Evolutionary conservation across 495 filamentous ascomycete genomes (phyloP).

Genomic region (Jackrogersella minutella): DNA sequence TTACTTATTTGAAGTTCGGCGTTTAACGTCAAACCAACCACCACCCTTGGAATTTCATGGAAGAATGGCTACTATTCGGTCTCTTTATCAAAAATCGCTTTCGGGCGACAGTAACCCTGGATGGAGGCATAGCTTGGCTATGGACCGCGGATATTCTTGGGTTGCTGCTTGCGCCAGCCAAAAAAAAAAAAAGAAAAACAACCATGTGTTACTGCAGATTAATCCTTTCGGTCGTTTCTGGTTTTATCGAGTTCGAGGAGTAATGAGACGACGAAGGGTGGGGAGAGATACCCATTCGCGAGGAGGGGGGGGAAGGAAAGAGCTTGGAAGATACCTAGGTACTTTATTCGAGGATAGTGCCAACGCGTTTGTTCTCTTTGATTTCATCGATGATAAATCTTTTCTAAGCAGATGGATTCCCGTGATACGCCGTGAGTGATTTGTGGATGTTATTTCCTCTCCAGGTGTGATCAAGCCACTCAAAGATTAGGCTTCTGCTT

Average conservation of each 20-base stretch:
- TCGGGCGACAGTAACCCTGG: constrained; percentile 26
- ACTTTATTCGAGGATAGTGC: constrained; percentile 17
- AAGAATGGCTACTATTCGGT: constrained; percentile 6
- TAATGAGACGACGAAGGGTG: constrained; percentile 31
- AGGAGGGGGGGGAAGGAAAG: constrained; percentile 11
- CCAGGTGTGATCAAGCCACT: constrained; percentile 4
- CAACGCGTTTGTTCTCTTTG: constrained; percentile 18
- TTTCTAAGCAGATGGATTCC: constrained; percentile 23
- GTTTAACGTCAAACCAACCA: constrained; percentile 3
- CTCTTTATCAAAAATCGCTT: constrained; percentile 25
- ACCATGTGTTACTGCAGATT: constrained; percentile 15
- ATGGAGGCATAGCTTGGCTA: constrained; percentile 32
- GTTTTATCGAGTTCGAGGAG: constrained; percentile 28
- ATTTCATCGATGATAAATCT: constrained; percentile 28
- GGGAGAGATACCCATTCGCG: constrained; percentile 35
- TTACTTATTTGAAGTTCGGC: constrained; percentile 22
- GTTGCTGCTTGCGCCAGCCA: constrained; percentile 13
- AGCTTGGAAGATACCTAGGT: constrained; percentile 41
- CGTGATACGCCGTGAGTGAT: constrained; percentile 8
- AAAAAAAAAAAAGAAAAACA: constrained; percentile 19
- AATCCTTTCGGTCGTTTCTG: constrained; percentile 31
- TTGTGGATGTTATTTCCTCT: constrained; percentile 15
- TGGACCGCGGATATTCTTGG: constrained; percentile 24
- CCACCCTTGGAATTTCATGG: constrained; percentile 8
- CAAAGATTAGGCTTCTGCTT: background rate